phyloP scores from a whole-genome alignment of 441 rosid genomes.

The Omphalea diandra region DNA sequence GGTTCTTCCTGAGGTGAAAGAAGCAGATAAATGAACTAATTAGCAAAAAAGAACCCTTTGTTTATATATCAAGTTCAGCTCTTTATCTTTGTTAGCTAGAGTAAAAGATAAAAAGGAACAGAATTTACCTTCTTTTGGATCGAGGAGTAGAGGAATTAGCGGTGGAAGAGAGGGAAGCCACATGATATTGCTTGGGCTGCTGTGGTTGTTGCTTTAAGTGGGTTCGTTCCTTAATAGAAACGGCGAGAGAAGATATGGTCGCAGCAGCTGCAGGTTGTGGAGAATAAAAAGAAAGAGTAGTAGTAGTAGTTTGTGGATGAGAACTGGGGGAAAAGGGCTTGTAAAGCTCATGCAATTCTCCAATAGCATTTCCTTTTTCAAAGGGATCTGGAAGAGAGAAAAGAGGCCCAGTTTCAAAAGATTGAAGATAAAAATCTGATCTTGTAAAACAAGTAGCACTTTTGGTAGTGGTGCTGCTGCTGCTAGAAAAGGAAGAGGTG shows the following conservation, averaged over 20 bases:
- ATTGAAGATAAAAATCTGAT: conserved; percentile 27
- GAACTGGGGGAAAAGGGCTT: conserved; percentile 58
- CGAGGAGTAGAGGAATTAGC: conserved; percentile 50
- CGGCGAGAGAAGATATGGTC: conserved; percentile 42
- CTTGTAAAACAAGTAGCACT: conserved; percentile 23
- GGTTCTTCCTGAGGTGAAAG: conserved; percentile 57
- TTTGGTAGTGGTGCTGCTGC: too few species aligned
- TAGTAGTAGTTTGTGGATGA: too few species aligned
- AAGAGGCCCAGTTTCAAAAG: conserved; percentile 18
- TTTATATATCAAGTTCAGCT: too few species aligned
- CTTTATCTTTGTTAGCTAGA: too few species aligned
- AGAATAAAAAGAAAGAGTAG: conserved; percentile 27
- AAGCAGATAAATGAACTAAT: background rate
- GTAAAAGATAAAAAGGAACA: background rate
- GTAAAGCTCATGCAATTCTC: conserved; percentile 69
- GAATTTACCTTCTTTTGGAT: conserved; percentile 75
- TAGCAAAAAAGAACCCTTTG: conserved; percentile 1
- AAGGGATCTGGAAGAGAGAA: conserved; percentile 36
- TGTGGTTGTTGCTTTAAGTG: conserved; percentile 20
- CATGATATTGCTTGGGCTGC: conserved; percentile 41
- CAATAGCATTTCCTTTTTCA: conserved; percentile 37
- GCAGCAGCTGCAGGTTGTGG: conserved; percentile 31
- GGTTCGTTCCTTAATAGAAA: conserved; percentile 33
- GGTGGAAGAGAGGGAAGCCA: conserved; percentile 37
- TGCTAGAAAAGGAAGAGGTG: conserved; percentile 24